Evolutionary conservation across 2,329 filamentous ascomycete species (phyloP).

Genomic region (Venturia carpophila): DNA sequence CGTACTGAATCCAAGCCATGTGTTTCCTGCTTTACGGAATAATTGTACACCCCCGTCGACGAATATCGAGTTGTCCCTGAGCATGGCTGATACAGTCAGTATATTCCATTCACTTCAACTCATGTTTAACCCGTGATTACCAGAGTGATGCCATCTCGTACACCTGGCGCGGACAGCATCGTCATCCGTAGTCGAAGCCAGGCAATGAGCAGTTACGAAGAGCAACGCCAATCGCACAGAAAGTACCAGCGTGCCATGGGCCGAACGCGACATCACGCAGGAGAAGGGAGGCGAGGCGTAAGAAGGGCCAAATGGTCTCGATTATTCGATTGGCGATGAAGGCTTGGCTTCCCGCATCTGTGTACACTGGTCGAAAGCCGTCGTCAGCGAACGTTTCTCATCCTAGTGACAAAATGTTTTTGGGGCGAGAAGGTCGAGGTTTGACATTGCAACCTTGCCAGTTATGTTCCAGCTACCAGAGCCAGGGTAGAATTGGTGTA

Average conservation of each 20-base stretch:
- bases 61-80: constrained; percentile 13
- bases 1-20: constrained; percentile 18
- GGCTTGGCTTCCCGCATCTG: not conserved
- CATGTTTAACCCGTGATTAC: not conserved
- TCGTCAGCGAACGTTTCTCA: not conserved
- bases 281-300: not conserved
- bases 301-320: not conserved
- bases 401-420: too few relatives aligned
- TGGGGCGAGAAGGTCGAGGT: not conserved
- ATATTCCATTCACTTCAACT: not conserved
- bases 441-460: not conserved
- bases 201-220: not conserved
- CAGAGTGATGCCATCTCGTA: constrained; percentile 7
- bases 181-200: not conserved
- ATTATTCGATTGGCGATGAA: not conserved
- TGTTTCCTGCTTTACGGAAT: constrained; percentile 11
- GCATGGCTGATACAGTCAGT: constrained; percentile 16
- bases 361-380: not conserved
- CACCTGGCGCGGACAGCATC: constrained; percentile 4
- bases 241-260: not conserved
- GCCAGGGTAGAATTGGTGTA: not conserved
- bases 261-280: not conserved
- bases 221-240: not conserved
- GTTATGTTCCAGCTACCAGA: not conserved
- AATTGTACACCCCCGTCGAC: constrained; percentile 17